Conservation (phyloP, 148 eudicot genomes). For the Euryodendron excelsum region DNA sequence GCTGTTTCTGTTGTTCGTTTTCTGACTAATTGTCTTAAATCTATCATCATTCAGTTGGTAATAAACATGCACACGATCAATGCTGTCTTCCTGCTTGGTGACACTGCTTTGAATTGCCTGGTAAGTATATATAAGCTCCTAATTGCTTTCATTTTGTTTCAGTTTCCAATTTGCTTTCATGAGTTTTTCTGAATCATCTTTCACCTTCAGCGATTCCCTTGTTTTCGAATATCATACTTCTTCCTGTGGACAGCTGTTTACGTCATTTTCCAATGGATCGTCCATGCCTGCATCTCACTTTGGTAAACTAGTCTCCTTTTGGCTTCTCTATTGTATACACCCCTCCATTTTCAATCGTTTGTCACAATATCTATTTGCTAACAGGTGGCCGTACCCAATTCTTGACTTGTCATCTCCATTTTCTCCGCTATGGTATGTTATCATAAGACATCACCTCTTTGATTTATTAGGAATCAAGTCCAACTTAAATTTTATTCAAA, state of each 20-base stretch:
- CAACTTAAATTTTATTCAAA: not conserved
- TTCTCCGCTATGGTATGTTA: constrained; percentile 79
- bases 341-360: not conserved
- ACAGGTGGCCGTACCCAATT: constrained; percentile 99
- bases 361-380: not conserved
- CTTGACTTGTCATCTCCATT: constrained; percentile 77
- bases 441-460: not conserved
- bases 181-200: not conserved
- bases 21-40: not conserved
- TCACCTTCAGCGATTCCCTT: constrained; percentile 64
- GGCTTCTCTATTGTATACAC: not conserved
- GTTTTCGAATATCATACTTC: constrained; percentile 83
- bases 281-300: constrained; percentile 64
- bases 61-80: constrained; percentile 79
- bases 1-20: not conserved
- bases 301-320: constrained; percentile 43
- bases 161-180: not conserved
- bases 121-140: constrained; percentile 39
- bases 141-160: not conserved
- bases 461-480: not conserved
- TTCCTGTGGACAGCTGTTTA: constrained; percentile 67
- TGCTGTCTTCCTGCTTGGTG: constrained; percentile 76
- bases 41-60: constrained; percentile 46
- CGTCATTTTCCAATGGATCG: constrained; percentile 75
- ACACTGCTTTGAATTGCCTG: constrained; percentile 71